Conservation (phyloP, 257 asterid genomes). For the Solanum tacnaense region DNA sequence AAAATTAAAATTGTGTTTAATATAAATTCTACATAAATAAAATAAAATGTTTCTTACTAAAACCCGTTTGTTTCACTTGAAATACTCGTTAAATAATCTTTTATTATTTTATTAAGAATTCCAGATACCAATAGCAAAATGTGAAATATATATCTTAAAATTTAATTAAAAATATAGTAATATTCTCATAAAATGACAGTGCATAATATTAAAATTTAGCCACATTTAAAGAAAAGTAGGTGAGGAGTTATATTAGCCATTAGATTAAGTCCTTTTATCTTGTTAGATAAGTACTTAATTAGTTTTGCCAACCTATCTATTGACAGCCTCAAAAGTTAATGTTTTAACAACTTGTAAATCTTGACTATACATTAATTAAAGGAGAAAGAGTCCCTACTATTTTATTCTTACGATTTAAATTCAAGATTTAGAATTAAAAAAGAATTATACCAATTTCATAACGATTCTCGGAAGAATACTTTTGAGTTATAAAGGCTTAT, state of each 20-base stretch:
- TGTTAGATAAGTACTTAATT: neutral
- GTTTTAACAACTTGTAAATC: neutral
- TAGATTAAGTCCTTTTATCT: neutral
- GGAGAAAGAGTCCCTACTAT: neutral
- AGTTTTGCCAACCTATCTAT: neutral
- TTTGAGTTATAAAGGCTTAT: fast-evolving
- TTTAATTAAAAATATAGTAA: neutral
- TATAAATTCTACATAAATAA: too few relatives aligned
- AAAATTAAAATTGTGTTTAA: too few relatives aligned
- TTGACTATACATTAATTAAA: neutral
- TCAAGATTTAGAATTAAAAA: neutral
- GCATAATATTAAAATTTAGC: neutral
- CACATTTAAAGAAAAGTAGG: neutral
- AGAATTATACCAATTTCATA: fast-evolving
- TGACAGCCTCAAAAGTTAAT: neutral
- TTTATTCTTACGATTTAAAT: neutral
- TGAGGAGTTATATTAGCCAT: neutral
- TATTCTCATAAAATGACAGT: neutral
- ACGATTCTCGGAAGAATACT: neutral
- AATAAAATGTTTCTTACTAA: too few relatives aligned
- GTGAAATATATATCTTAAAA: neutral
- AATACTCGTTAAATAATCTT: neutral
- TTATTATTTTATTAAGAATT: too few relatives aligned
- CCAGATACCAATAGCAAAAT: too few relatives aligned
- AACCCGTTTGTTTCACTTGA: neutral